Evolutionary conservation across 2,329 filamentous ascomycete genomes (phyloP).

Genomic region (Hymenotorrendiella dingleyae): DNA sequence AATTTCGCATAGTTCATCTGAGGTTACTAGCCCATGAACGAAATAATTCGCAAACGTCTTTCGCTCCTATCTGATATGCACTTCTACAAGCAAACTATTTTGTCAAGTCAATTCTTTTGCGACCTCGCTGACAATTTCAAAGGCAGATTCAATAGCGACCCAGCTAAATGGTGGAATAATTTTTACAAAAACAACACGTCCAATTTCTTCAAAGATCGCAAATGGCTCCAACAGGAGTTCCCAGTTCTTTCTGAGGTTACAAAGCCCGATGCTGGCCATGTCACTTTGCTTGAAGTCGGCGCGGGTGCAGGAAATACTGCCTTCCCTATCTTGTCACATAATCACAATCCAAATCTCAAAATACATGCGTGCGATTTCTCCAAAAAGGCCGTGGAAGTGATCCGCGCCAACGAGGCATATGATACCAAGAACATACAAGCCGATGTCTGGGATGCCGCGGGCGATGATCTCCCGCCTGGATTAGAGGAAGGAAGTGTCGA

Average conservation of each 20-base stretch:
- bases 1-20: conserved; percentile 66
- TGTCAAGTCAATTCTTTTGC: conserved; percentile 8
- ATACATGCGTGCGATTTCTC: conserved; percentile 96
- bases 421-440: conserved; percentile 67
- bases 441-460: conserved; percentile 89
- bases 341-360: conserved; percentile 74
- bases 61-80: conserved; percentile 66
- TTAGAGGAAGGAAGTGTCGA: conserved; percentile 77
- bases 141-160: conserved; percentile 82
- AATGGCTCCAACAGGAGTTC: conserved; percentile 96
- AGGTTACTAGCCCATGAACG: conserved; percentile 50
- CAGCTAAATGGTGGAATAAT: conserved; percentile 94
- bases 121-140: conserved; percentile 37
- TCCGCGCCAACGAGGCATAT: conserved; percentile 75
- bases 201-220: conserved; percentile 98
- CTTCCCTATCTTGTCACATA: conserved; percentile 80
- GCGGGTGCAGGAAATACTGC: conserved; percentile 95
- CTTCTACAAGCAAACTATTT: conserved; percentile 7
- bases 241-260: conserved; percentile 77
- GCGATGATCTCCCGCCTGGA: conserved; percentile 67
- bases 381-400: conserved; percentile 89
- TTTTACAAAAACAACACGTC: conserved; percentile 97
- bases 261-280: conserved; percentile 59
- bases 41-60: conserved; percentile 53
- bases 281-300: conserved; percentile 80